Evolutionary conservation across 371 early-diverging fungal genomes (phyloP).

Genomic region (Batkoa obscura): DNA sequence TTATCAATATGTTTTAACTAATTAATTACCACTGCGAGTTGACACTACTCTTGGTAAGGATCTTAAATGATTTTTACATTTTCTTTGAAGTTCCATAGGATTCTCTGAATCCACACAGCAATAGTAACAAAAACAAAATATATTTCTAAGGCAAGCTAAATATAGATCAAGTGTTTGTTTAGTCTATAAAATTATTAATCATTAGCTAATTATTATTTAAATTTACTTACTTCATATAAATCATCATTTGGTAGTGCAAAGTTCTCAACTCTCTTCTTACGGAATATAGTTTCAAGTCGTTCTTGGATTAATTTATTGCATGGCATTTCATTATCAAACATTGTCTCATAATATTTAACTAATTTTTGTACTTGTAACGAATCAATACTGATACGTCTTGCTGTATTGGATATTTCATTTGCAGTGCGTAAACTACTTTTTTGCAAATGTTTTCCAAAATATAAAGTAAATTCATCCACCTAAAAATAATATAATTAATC

Average conservation of each 20-base stretch:
- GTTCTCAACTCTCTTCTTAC: background rate
- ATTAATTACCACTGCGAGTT: slow-evolving; percentile 2
- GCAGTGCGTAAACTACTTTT: slow-evolving; percentile 23
- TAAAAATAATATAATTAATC: slow-evolving; percentile 9
- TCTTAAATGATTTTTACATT: slow-evolving; percentile 50
- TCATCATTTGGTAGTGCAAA: slow-evolving; percentile 1
- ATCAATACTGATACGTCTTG: slow-evolving; percentile 49
- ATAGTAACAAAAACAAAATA: slow-evolving; percentile 89
- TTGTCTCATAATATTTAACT: slow-evolving; percentile 35
- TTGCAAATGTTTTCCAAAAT: slow-evolving; percentile 43
- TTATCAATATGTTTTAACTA: too few relatives aligned
- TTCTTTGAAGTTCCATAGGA: slow-evolving; percentile 60
- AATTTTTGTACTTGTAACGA: slow-evolving; percentile 31
- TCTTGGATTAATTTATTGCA: slow-evolving; percentile 6
- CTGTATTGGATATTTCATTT: slow-evolving; percentile 34
- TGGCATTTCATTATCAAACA: slow-evolving; percentile 19
- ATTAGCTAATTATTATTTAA: slow-evolving; percentile 1
- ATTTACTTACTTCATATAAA: background rate
- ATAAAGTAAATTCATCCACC: slow-evolving; percentile 57
- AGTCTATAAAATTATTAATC: slow-evolving; percentile 2
- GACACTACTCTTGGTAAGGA: slow-evolving; percentile 7
- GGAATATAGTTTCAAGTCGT: slow-evolving; percentile 9
- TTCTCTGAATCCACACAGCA: slow-evolving; percentile 63
- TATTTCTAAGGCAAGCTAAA: slow-evolving; percentile 65
- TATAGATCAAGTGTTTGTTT: slow-evolving; percentile 59